These are phyloP conservation scores for Fagopyrum esculentum DNA, from an alignment of 148 eudicot species.

Conservation along the genomic window DNA sequence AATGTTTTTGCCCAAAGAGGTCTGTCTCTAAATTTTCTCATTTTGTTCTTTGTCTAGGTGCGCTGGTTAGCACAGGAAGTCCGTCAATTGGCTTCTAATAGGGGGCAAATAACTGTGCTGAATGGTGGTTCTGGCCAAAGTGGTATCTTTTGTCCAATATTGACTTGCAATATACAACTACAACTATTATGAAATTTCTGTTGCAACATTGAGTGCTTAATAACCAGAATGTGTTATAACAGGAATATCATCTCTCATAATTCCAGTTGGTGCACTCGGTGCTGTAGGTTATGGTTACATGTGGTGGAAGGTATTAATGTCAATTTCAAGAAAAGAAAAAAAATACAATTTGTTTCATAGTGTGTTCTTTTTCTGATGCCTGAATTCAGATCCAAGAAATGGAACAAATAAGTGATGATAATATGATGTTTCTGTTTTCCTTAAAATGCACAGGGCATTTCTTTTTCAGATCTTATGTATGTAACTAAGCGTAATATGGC, in stretches of 20 bases:
- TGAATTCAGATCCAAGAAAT: background rate
- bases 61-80: conserved; percentile 82
- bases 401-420: background rate
- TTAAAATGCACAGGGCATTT: conserved; percentile 42
- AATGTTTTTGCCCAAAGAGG: background rate
- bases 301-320: conserved; percentile 87
- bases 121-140: conserved; percentile 55
- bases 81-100: conserved; percentile 57
- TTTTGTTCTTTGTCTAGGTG: conserved; percentile 36
- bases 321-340: background rate
- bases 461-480: conserved; percentile 92
- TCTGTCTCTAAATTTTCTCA: background rate
- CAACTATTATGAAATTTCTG: background rate
- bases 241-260: conserved; percentile 48
- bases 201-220: background rate
- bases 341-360: background rate
- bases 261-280: conserved; percentile 81
- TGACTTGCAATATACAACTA: background rate
- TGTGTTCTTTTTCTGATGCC: conserved; percentile 3
- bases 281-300: conserved; percentile 90
- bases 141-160: conserved; percentile 25
- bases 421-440: conserved; percentile 11
- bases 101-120: conserved; percentile 67
- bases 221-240: conserved; percentile 8
- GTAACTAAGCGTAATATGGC: conserved; percentile 83